A percentile compares a stretch with the other conserved stretches of the same genome.
Conservation (phyloP, 2,329 filamentous ascomycete species). For the Fusarium sp. region DNA sequence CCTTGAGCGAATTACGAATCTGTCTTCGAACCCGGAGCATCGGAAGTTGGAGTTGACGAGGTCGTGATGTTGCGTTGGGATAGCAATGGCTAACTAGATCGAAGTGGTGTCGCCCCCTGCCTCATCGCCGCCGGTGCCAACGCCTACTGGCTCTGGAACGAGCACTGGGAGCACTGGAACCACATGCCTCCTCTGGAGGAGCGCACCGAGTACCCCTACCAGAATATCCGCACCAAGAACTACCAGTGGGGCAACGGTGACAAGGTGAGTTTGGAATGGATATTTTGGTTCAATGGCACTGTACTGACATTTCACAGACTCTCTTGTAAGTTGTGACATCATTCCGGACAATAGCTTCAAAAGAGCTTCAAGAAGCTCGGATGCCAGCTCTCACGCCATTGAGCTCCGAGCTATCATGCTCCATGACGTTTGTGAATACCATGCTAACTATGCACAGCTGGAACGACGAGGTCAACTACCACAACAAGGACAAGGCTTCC, state of each 20-base stretch:
- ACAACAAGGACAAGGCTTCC: slow-evolving; percentile 84
- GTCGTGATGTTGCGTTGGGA: slow-evolving; percentile 4
- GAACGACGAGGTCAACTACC: slow-evolving; percentile 96
- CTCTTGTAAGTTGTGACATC: slow-evolving; percentile 52
- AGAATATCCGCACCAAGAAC: slow-evolving; percentile 98
- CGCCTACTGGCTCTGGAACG: slow-evolving; percentile 89
- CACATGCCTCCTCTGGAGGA: slow-evolving; percentile 91
- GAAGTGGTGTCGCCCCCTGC: slow-evolving; percentile 78
- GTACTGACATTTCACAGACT: slow-evolving; percentile 60
- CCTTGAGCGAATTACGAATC: slow-evolving; percentile 44
- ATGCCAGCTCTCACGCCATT: not conserved
- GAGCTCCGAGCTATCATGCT: not conserved
- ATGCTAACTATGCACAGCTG: slow-evolving; percentile 69
- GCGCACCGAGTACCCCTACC: slow-evolving; percentile 92
- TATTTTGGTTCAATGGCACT: not conserved
- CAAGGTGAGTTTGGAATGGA: slow-evolving; percentile 69
- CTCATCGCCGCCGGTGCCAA: slow-evolving; percentile 80
- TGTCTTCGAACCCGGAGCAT: slow-evolving; percentile 19
- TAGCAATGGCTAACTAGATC: slow-evolving; percentile 36
- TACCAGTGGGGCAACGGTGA: slow-evolving; percentile 95
- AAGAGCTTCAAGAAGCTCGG: slow-evolving; percentile 16
- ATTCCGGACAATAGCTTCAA: not conserved
- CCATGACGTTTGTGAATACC: not conserved
- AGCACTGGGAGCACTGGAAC: slow-evolving; percentile 96
- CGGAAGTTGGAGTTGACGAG: slow-evolving; percentile 28